Base-by-base conservation (phyloP, 2,329 filamentous ascomycete species). In the Neonectria sp. region DNA sequence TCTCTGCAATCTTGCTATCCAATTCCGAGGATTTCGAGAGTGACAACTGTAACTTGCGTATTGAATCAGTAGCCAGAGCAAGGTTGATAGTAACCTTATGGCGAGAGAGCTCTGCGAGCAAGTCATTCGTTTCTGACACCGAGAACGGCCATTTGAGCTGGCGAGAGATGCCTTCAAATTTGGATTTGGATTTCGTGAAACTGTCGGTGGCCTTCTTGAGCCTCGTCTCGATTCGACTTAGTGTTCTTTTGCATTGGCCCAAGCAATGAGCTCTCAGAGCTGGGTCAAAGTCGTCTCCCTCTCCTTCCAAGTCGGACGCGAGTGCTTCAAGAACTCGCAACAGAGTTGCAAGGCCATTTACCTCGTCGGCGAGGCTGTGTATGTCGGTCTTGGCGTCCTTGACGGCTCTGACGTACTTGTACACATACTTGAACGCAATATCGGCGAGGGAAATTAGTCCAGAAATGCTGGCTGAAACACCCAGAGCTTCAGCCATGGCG, bases 71-170 rank as follows among this genome's bases (percentile, higher is more conserved):
- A 2, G 60, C 40, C 3, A 68, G 5, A 3, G 71, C 68, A 2
- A 65, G n/a, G 1, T 33, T 55, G 6, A 73, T 63, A 0, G 63
- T 70, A 2, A 55, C n/a, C 13, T 73, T 73, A 2, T 71, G 48
- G 11, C 56, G 58, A 6, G 66, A 70, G 5, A 73, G 33, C 11
- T 70, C 49, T 2, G 15, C 31, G 1, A 73, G 31, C 15, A 4
- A 73, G 33, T 2, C 48, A 11, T 35, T 55, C 0, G 63, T 72
- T n/a, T 71, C 68, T 0, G 67, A 61, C 0, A 52, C 17, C 1
- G 62, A 70, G n/a, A 69, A 72, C 2, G 68, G 68, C 63, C 69
- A 73, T 43, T 65, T 72, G 6, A 71, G 46, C 5, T 68, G 21
- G 21, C 21, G 17, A 24, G 37, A 13, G 43, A 61, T 0, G 2